Evolutionary conservation across 176 grass and related monocot species (phyloP).

Genomic region (Phragmites australis): DNA sequence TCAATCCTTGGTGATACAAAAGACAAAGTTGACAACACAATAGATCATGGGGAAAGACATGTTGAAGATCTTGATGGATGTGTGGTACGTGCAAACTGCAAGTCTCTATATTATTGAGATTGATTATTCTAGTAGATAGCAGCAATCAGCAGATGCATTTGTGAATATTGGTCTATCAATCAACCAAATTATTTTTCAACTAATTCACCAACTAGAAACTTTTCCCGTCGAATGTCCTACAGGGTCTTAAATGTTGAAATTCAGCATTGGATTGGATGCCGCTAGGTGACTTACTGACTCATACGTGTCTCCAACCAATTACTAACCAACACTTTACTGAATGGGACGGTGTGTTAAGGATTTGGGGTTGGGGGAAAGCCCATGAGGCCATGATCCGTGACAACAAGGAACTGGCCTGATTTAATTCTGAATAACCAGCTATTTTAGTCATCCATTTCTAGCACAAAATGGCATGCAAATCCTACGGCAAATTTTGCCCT

Average conservation of each 20-base stretch:
- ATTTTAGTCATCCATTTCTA: not conserved
- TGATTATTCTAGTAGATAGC: not conserved
- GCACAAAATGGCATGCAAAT: not conserved
- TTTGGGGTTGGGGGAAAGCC: slow-evolving; percentile 2
- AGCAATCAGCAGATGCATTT: not conserved
- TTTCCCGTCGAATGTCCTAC: not conserved
- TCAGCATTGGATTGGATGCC: not conserved
- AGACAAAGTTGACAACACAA: slow-evolving; percentile 19
- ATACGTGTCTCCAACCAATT: not conserved
- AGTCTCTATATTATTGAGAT: slow-evolving; percentile 14
- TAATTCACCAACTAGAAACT: not conserved
- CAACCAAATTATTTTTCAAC: not conserved
- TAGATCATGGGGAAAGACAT: slow-evolving; percentile 37
- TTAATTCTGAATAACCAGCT: not conserved
- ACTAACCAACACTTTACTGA: not conserved
- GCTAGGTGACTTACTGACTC: not conserved
- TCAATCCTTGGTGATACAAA: slow-evolving; percentile 22
- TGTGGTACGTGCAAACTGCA: slow-evolving; percentile 54
- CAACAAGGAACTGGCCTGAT: slow-evolving; percentile 1
- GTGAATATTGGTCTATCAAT: not conserved
- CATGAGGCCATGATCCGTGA: not conserved
- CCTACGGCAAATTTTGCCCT: too few species aligned
- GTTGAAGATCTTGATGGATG: slow-evolving; percentile 85
- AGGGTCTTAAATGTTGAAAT: slow-evolving; percentile 1
- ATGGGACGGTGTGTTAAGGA: not conserved